Conservation (phyloP, 352 stramenopile species). For the Nothophytophthora sp. region DNA sequence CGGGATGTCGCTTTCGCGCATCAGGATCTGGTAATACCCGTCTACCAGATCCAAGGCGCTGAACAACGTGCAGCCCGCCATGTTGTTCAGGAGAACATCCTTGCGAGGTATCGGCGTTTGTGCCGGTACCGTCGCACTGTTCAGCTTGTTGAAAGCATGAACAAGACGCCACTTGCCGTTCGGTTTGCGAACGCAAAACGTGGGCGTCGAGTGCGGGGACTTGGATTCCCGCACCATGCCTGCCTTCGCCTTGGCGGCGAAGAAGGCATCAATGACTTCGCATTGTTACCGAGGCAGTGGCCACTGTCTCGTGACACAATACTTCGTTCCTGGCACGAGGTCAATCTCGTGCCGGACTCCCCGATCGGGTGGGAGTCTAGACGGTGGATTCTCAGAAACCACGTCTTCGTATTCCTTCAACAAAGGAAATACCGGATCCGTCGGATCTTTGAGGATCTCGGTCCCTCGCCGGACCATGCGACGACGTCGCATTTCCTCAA, state of each 20-base stretch:
- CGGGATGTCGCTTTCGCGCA: constrained; percentile 14
- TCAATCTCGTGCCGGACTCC: constrained; percentile 25
- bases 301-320: constrained; percentile 22
- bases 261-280: constrained; percentile 31
- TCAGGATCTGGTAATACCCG: constrained; percentile 37
- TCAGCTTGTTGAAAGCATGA: constrained; percentile 39
- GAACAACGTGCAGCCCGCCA: constrained; percentile 29
- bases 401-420: constrained; percentile 9
- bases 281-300: constrained; percentile 24
- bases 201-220: constrained; percentile 14
- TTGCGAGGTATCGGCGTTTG: constrained; percentile 29
- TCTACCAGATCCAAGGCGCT: constrained; percentile 24
- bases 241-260: constrained; percentile 2
- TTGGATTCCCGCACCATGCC: constrained; percentile 17
- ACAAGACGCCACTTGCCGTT: constrained; percentile 26
- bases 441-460: not conserved
- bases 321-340: constrained; percentile 10
- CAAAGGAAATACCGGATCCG: constrained; percentile 6
- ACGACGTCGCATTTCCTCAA: not conserved
- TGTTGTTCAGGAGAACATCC: constrained; percentile 24
- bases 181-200: constrained; percentile 8
- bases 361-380: constrained; percentile 8
- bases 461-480: not conserved
- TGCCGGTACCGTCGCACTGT: constrained; percentile 16
- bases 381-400: constrained; percentile 13